Evolutionary conservation across 2,329 filamentous ascomycete species (phyloP).

Genomic region (Apiospora rasikravindrae): DNA sequence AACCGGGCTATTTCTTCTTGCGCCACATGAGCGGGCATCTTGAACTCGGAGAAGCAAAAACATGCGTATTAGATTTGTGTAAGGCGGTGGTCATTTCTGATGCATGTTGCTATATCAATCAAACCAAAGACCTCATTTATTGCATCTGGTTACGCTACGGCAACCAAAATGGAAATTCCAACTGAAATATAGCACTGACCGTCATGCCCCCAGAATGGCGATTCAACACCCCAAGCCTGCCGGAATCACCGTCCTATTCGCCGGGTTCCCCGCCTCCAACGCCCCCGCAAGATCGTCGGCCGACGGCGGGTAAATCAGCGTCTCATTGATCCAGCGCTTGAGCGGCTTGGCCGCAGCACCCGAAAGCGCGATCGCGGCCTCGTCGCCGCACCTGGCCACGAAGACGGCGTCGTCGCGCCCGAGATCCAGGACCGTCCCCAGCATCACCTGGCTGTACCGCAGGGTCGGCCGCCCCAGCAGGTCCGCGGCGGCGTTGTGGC

Average conservation of each 20-base stretch:
- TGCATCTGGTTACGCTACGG: too few species aligned
- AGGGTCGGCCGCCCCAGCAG: conserved; percentile 34
- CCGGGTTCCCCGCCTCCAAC: conserved; percentile 32
- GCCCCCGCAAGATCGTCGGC: conserved; percentile 29
- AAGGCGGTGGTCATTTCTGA: too few species aligned
- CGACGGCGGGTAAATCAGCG: conserved; percentile 41
- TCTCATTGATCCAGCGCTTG: conserved; percentile 42
- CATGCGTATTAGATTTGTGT: too few species aligned
- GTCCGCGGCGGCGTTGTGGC: conserved; percentile 42
- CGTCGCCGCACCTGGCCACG: conserved; percentile 38
- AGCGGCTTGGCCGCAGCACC: conserved; percentile 39
- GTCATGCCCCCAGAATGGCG: too few species aligned
- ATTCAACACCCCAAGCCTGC: neutral
- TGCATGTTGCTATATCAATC: too few species aligned
- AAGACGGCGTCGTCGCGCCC: conserved; percentile 39
- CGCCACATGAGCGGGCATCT: too few species aligned
- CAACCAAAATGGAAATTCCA: too few species aligned
- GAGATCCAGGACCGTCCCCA: conserved; percentile 44
- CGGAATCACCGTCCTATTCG: neutral
- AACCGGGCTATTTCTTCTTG: too few species aligned
- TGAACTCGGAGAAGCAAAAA: too few species aligned
- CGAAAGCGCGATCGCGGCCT: conserved; percentile 30
- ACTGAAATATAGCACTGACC: too few species aligned
- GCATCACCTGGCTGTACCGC: conserved; percentile 38
- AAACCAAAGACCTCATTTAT: too few species aligned